These are phyloP conservation scores for Trichoderma virens DNA, from an alignment of 495 filamentous ascomycete genomes.

Conservation along the genomic window DNA sequence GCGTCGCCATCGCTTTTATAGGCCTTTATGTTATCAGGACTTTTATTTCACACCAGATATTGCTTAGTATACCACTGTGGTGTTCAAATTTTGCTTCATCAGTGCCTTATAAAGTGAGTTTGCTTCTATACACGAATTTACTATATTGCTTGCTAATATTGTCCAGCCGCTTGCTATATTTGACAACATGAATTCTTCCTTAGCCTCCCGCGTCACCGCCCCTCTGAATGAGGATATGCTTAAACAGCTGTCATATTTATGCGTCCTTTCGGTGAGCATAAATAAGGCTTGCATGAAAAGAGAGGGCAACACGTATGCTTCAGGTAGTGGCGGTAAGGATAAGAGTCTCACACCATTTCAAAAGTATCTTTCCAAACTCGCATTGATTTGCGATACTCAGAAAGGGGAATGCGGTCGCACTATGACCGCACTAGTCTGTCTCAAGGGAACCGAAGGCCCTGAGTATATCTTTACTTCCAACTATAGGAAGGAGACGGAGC, in stretches of 20 bases:
- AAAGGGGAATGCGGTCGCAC: slow-evolving; percentile 10
- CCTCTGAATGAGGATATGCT: background rate
- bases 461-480: slow-evolving; percentile 15
- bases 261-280: background rate
- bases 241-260: background rate
- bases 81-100: background rate
- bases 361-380: slow-evolving; percentile 13
- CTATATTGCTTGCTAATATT: background rate
- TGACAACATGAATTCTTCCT: background rate
- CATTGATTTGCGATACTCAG: slow-evolving; percentile 13
- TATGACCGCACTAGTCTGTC: slow-evolving; percentile 11
- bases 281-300: background rate
- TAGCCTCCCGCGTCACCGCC: background rate
- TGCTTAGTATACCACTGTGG: background rate
- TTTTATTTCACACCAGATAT: background rate
- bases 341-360: slow-evolving; percentile 4
- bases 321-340: background rate
- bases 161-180: background rate
- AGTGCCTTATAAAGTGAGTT: background rate
- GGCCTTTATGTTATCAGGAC: background rate
- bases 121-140: background rate
- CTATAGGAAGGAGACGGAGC: slow-evolving; percentile 4
- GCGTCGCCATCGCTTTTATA: too few species aligned
- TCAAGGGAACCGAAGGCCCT: slow-evolving; percentile 10
- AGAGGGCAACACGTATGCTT: background rate